Percentiles rank a stretch among this genome's conserved stretches.
Evolutionary conservation across 768 basidiomycete genomes (phyloP).

Genomic region (Chiua virens): DNA sequence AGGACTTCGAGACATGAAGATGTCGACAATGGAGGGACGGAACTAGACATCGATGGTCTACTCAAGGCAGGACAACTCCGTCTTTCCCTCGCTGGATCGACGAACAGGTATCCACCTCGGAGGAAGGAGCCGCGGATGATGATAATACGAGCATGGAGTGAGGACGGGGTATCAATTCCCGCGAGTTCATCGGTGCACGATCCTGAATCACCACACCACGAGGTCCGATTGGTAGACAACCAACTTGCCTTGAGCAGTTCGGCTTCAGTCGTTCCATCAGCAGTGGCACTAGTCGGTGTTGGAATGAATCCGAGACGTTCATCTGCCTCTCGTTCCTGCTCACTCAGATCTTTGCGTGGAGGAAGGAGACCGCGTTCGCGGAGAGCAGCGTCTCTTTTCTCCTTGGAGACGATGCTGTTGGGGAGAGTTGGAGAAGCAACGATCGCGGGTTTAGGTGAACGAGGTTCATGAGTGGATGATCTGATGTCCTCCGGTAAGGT

Average conservation of each 20-base stretch:
- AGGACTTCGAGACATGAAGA: constrained; percentile 29
- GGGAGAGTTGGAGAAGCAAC: constrained; percentile 19
- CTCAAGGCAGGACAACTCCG: constrained; percentile 6
- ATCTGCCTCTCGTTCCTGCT: constrained; percentile 43
- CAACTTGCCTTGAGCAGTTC: constrained; percentile 54
- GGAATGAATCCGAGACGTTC: constrained; percentile 40
- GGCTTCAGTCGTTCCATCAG: constrained; percentile 42
- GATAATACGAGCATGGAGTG: neutral
- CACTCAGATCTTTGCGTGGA: constrained; percentile 36
- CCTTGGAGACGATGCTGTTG: constrained; percentile 21
- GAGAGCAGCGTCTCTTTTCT: constrained; percentile 49
- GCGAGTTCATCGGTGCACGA: constrained; percentile 2
- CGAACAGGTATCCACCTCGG: neutral
- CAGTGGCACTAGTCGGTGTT: constrained; percentile 22
- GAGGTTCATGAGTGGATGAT: neutral
- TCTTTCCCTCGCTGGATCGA: constrained; percentile 12
- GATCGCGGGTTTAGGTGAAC: neutral
- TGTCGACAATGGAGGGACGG: constrained; percentile 22
- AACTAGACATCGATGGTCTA: constrained; percentile 26
- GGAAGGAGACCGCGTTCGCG: constrained; percentile 61
- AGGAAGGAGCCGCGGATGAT: constrained; percentile 1
- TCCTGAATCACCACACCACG: constrained; percentile 13
- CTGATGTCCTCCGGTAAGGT: constrained; percentile 3
- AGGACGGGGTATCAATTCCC: neutral
- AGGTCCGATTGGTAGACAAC: constrained; percentile 41